Conservation (phyloP, 2,329 filamentous ascomycete species). For the Aspergillus glaucus region DNA sequence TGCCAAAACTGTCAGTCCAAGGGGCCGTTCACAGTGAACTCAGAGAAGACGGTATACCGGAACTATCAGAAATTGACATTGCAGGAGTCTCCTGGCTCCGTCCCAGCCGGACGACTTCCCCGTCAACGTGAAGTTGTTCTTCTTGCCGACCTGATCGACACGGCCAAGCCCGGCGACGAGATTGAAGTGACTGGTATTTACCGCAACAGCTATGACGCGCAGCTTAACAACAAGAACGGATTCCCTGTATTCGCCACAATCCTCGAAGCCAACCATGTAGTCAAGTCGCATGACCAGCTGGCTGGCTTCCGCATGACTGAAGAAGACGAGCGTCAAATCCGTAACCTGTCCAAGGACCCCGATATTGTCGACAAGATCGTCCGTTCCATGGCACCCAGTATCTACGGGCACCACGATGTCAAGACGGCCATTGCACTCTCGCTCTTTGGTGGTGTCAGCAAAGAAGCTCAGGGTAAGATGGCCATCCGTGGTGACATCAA, state of each 20-base stretch:
- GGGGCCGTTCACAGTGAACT: constrained; percentile 91
- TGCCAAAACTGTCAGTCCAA: constrained; percentile 95
- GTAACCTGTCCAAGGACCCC: constrained; percentile 78
- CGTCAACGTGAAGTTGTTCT: constrained; percentile 91
- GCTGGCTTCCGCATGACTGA: constrained; percentile 94
- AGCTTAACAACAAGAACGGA: constrained; percentile 96
- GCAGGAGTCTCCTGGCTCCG: constrained; percentile 93
- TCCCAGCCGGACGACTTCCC: constrained; percentile 88
- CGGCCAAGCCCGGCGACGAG: constrained; percentile 93
- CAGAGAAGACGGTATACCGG: constrained; percentile 94
- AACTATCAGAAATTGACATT: constrained; percentile 98
- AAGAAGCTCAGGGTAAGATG: constrained; percentile 81
- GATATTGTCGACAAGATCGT: constrained; percentile 90
- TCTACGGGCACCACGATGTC: constrained; percentile 94
- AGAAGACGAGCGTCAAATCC: constrained; percentile 87
- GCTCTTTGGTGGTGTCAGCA: constrained; percentile 89
- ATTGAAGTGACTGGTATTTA: constrained; percentile 96
- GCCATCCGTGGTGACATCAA: constrained; percentile 97
- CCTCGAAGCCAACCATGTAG: constrained; percentile 91
- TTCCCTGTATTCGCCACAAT: constrained; percentile 98
- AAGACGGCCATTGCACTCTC: constrained; percentile 95
- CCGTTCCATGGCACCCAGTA: constrained; percentile 89
- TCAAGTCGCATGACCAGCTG: constrained; percentile 95
- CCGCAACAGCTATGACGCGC: constrained; percentile 95
- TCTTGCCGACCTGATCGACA: constrained; percentile 94